Evolutionary conservation across 345 rosid genomes (phyloP), one percentile per base, ranked within the genome.

Genomic region (Orychophragmus violaceus): DNA sequence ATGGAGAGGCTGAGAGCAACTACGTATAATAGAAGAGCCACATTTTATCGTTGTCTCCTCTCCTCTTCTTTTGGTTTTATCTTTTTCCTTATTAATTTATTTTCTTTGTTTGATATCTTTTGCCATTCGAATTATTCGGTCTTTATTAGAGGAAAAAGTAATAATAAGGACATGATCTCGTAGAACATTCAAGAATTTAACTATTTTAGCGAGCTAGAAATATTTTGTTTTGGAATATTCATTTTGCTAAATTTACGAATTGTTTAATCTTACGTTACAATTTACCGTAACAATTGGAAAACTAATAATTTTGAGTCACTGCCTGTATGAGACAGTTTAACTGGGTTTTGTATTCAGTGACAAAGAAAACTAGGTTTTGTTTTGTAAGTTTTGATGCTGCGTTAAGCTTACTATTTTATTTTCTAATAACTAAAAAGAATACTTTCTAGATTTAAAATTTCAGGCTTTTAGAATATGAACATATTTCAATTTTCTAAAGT

Each of bases 1-100:
- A 49, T 42, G 55, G 41, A 61, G 27, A 52, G 48, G 44, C 36
- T 62, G 69, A 70, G 60, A 69, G 67, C 66, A 69, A 69, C 74
- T 37, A 60, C 66, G 13, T 27, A 28, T 14, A 10, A 19, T 49
- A 50, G 44, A 59, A 37, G 24, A 52, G 25, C 74, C 68, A 70
- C 68, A 62, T 29, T 70, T 59, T 44, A 12, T n/a, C 2, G 36
- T 3, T 50, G 46, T 70, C 22, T 61, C 68, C 65, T 51, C 60
- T 59, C 60, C 74, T 60, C 74, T 70, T 62, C 74, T 61, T 70
- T 70, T 70, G 42, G 62, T 53, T 70, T 27, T 28, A 3, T 23
- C 25, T n/a, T 8, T 11, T 12, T 48, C n/a, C 2, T 2, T 25
- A 27, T 3, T 55, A 3, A n/a, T n/a, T n/a, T n/a, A 28, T 33